These are phyloP conservation scores for Teratosphaeria viscida DNA, from an alignment of 2,329 filamentous ascomycete genomes.

Conservation along the genomic window DNA sequence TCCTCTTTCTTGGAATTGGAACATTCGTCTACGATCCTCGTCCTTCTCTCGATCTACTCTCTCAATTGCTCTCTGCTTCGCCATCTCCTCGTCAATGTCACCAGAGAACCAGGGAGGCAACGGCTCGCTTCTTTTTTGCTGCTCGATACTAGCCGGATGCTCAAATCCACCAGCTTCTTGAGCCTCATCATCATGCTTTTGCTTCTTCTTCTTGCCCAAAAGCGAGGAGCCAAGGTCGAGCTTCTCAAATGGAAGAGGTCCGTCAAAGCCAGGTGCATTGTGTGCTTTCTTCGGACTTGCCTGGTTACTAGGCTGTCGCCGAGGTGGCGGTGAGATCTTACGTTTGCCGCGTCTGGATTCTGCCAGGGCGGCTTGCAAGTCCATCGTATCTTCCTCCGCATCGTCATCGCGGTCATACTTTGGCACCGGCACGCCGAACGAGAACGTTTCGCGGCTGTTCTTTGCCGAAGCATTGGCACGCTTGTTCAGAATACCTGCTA, in stretches of 20 bases:
- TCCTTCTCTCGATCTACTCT: constrained; percentile 44
- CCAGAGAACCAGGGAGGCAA: constrained; percentile 67
- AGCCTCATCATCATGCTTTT: constrained; percentile 41
- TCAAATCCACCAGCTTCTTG: constrained; percentile 51
- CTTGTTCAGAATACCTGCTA: constrained; percentile 66
- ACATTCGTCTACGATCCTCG: constrained; percentile 45
- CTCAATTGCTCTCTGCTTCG: constrained; percentile 28
- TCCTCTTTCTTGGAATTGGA: constrained; percentile 46
- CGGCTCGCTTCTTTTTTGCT: constrained; percentile 43
- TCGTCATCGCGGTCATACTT: constrained; percentile 31
- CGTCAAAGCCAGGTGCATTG: constrained; percentile 51
- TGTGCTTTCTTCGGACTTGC: constrained; percentile 34
- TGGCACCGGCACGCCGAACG: constrained; percentile 22
- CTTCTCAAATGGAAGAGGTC: constrained; percentile 81
- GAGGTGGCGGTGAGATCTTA: constrained; percentile 11
- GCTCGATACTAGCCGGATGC: constrained; percentile 17
- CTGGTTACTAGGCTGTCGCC: constrained; percentile 3
- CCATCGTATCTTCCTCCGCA: constrained; percentile 64
- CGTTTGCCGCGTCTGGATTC: constrained; percentile 47
- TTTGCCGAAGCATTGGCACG: constrained; percentile 53
- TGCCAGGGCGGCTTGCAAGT: constrained; percentile 65
- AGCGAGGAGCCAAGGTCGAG: constrained; percentile 57
- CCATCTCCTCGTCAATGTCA: constrained; percentile 50
- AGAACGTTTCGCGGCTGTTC: constrained; percentile 28
- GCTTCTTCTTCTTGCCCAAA: constrained; percentile 42